phyloP scores from a whole-genome alignment of 768 basidiomycete species.

The Naganishia onofrii region DNA sequence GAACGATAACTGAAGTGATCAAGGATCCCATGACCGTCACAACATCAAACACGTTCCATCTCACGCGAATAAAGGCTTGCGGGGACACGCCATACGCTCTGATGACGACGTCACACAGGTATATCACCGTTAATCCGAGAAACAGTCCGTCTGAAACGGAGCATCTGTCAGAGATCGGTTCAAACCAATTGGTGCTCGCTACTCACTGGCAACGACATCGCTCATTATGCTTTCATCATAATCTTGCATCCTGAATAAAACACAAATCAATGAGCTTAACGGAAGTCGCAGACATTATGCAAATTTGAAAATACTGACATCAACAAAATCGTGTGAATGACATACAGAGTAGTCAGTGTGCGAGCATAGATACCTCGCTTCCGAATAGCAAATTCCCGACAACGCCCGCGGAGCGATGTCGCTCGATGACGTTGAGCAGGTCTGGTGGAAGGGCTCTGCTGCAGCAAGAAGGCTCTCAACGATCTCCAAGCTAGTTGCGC shows the following conservation, averaged over 20 bases:
- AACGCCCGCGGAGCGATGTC: slow-evolving; percentile 72
- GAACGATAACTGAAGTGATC: slow-evolving; percentile 75
- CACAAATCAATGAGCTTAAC: not conserved
- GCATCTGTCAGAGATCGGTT: not conserved
- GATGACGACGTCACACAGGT: slow-evolving; percentile 71
- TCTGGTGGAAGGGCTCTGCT: slow-evolving; percentile 79
- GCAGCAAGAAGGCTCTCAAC: slow-evolving; percentile 77
- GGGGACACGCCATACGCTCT: slow-evolving; percentile 82
- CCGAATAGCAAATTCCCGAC: slow-evolving; percentile 80
- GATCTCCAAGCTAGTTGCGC: slow-evolving; percentile 93
- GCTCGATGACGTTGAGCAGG: slow-evolving; percentile 60
- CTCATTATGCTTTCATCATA: slow-evolving; percentile 59
- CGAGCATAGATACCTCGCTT: slow-evolving; percentile 94
- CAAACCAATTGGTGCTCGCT: slow-evolving; percentile 11
- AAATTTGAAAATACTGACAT: slow-evolving; percentile 56
- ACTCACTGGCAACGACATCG: slow-evolving; percentile 65
- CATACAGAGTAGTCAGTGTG: slow-evolving; percentile 71
- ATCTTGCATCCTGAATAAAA: slow-evolving; percentile 69
- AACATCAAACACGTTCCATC: slow-evolving; percentile 92
- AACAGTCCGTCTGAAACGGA: slow-evolving; percentile 66
- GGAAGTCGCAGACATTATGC: not conserved
- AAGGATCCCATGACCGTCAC: slow-evolving; percentile 76
- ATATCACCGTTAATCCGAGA: slow-evolving; percentile 67
- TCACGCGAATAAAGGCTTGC: slow-evolving; percentile 77
- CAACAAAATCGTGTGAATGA: slow-evolving; percentile 75